Conservation (phyloP, 1,139 yeast genomes). For the Suhomyces atakaporum region DNA sequence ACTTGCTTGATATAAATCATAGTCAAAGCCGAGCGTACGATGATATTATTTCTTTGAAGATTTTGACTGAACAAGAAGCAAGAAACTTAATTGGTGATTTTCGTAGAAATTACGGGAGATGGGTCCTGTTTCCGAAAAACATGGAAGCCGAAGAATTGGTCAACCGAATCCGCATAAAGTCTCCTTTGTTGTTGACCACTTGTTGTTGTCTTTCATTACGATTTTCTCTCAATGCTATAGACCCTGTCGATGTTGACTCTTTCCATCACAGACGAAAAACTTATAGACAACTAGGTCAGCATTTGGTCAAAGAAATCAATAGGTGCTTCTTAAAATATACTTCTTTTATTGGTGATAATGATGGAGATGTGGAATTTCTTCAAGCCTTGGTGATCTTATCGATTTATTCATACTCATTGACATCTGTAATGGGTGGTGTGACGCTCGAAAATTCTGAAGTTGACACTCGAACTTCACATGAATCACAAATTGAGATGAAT, state of each 20-base stretch:
- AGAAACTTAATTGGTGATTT: slow-evolving; percentile 56
- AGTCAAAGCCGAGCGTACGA: slow-evolving; percentile 18
- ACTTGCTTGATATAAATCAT: slow-evolving; percentile 33
- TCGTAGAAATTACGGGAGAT: slow-evolving; percentile 68
- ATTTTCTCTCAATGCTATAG: slow-evolving; percentile 36
- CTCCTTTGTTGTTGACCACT: slow-evolving; percentile 65
- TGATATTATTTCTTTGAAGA: slow-evolving; percentile 51
- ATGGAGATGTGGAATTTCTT: slow-evolving; percentile 56
- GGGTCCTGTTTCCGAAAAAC: slow-evolving; percentile 73
- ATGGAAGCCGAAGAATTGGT: slow-evolving; percentile 53
- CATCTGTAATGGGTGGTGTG: slow-evolving; percentile 36
- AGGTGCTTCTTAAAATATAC: slow-evolving; percentile 37
- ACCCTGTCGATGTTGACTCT: slow-evolving; percentile 26
- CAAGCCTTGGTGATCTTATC: slow-evolving; percentile 66
- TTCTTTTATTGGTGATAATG: slow-evolving; percentile 20
- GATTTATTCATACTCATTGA: slow-evolving; percentile 59
- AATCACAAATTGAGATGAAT: too few species aligned
- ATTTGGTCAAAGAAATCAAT: slow-evolving; percentile 46
- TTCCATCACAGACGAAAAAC: slow-evolving; percentile 22
- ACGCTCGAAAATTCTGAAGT: neutral
- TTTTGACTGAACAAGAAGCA: slow-evolving; percentile 54
- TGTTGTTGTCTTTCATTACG: slow-evolving; percentile 65
- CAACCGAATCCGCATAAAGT: slow-evolving; percentile 50
- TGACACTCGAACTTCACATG: slow-evolving; percentile 13
- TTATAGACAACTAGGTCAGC: slow-evolving; percentile 30